Conservation (phyloP, 495 filamentous ascomycete genomes). For the Xylaria cubensis region DNA sequence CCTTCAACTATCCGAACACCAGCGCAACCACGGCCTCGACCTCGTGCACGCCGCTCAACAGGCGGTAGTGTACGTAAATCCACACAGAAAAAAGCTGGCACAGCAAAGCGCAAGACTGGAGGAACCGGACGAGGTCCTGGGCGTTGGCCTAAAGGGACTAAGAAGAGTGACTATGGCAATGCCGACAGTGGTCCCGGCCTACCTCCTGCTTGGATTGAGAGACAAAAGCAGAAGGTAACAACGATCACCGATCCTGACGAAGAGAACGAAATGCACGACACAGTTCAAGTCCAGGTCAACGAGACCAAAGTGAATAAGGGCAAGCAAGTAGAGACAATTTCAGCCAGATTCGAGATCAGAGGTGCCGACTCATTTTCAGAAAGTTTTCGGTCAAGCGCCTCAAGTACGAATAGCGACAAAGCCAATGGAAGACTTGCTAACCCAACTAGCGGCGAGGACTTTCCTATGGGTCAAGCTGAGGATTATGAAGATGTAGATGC, state of each 20-base stretch:
- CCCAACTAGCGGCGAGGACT: constrained; percentile 14
- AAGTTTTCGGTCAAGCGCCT: constrained; percentile 21
- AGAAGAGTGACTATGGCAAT: constrained; percentile 63
- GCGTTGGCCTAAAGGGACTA: constrained; percentile 62
- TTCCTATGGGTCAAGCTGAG: constrained; percentile 31
- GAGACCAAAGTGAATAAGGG: constrained; percentile 44
- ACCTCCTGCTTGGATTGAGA: constrained; percentile 56
- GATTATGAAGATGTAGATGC: constrained; percentile 37
- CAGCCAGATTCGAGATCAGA: constrained; percentile 33
- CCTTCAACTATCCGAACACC: constrained; percentile 32
- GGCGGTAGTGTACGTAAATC: constrained; percentile 30
- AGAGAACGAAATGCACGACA: constrained; percentile 46
- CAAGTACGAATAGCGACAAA: constrained; percentile 12
- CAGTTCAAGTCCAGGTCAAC: constrained; percentile 48
- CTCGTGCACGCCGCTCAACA: constrained; percentile 38
- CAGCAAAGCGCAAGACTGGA: constrained; percentile 53
- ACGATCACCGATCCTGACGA: constrained; percentile 36
- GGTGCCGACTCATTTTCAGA: constrained; percentile 8
- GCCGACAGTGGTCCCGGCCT: constrained; percentile 62
- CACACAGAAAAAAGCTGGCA: constrained; percentile 41
- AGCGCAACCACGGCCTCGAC: constrained; percentile 33
- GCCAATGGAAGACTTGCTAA: neutral
- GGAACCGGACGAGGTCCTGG: constrained; percentile 60
- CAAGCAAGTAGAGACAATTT: constrained; percentile 36
- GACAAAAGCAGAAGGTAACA: constrained; percentile 39